Conservation (phyloP, 192 early-diverging fungal species). For the Coemansia sp. region DNA sequence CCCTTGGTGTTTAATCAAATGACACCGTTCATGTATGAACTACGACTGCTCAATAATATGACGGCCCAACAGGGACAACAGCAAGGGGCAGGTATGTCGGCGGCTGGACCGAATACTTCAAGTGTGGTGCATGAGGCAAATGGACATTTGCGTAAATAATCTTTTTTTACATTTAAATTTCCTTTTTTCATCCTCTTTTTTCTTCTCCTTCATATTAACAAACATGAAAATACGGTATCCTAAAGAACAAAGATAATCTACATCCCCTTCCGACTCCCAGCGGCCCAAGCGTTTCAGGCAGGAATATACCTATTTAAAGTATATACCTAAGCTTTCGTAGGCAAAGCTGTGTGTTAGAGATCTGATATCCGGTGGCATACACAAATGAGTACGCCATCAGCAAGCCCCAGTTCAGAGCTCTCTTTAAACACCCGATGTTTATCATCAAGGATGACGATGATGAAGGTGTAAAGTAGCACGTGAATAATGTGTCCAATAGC, state of each 20-base stretch:
- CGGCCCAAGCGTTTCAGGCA: no score
- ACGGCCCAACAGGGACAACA: not conserved
- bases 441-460: not conserved
- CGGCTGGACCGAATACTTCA: slow-evolving; percentile 8
- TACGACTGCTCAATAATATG: slow-evolving; percentile 39
- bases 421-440: not conserved
- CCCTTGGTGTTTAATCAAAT: slow-evolving; percentile 52
- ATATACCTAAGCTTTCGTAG: no score
- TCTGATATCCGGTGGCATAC: no score
- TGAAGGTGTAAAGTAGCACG: not conserved
- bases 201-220: no score
- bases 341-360: no score
- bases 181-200: no score
- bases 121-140: slow-evolving; percentile 11
- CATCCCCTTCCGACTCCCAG: no score
- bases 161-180: not conserved
- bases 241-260: no score
- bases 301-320: no score
- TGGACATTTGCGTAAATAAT: slow-evolving; percentile 7
- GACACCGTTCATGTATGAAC: slow-evolving; percentile 56
- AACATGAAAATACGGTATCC: no score
- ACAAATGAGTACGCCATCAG: no score
- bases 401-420: not conserved
- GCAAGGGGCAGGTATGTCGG: slow-evolving; percentile 1
- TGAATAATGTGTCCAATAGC: not conserved